Evolutionary conservation across 495 filamentous ascomycete species (phyloP).

Genomic region (Neurospora africana): DNA sequence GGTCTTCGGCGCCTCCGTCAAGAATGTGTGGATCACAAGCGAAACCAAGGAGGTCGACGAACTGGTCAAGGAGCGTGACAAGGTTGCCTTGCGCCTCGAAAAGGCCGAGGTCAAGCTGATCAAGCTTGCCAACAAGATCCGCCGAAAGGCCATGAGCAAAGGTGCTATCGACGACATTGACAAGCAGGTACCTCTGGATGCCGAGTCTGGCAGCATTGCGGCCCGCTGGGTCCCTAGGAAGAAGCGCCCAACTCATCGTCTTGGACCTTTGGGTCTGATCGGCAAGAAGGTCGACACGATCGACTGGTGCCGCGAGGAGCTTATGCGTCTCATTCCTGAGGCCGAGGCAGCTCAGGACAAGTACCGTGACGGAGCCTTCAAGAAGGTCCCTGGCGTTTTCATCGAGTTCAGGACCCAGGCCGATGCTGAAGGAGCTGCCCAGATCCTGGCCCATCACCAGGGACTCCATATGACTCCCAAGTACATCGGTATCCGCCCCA

Average conservation of each 20-base stretch:
- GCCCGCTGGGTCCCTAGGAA: constrained; percentile 69
- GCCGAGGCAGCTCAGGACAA: constrained; percentile 65
- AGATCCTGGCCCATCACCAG: constrained; percentile 79
- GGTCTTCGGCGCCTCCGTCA: constrained; percentile 71
- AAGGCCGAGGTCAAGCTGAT: constrained; percentile 83
- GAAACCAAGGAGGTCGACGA: constrained; percentile 76
- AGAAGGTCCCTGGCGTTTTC: constrained; percentile 65
- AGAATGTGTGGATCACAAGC: constrained; percentile 76
- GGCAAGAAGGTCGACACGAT: constrained; percentile 94
- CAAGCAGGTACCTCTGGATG: constrained; percentile 37
- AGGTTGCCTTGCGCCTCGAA: constrained; percentile 76
- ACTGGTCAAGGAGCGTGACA: constrained; percentile 74
- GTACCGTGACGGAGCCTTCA: constrained; percentile 60
- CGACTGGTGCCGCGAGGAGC: constrained; percentile 78
- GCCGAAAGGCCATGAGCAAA: constrained; percentile 67
- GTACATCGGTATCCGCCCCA: constrained; percentile 75
- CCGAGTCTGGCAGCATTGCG: constrained; percentile 66
- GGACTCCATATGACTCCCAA: constrained; percentile 88
- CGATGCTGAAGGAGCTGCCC: constrained; percentile 78
- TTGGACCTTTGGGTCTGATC: constrained; percentile 61
- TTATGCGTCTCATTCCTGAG: constrained; percentile 69
- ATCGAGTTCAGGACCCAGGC: constrained; percentile 75
- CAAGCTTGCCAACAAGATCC: constrained; percentile 65
- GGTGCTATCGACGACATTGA: constrained; percentile 36
- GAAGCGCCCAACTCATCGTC: constrained; percentile 75